Percentiles rank a stretch among this genome's conserved stretches.
Conservation (phyloP, 805 yeast genomes). For the Candida peoriensis region DNA sequence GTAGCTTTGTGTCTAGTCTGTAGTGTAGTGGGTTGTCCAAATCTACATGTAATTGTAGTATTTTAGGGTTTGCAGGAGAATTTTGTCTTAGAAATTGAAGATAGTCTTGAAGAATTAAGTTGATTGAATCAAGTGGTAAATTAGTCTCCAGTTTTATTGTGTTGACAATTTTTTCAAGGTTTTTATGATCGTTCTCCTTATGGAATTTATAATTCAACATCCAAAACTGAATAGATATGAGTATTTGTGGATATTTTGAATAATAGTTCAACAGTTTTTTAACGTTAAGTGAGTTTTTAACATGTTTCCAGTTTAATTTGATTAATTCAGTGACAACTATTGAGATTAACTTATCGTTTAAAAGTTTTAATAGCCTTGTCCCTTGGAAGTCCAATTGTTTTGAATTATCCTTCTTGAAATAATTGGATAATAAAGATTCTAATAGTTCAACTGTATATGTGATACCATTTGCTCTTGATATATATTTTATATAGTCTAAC, state of each 20-base stretch:
- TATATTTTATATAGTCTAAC: slow-evolving; percentile 20
- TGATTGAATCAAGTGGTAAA: slow-evolving; percentile 44
- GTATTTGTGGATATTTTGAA: slow-evolving; percentile 25
- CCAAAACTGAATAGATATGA: slow-evolving; percentile 50
- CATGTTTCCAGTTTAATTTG: slow-evolving; percentile 24
- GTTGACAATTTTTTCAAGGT: slow-evolving; percentile 40
- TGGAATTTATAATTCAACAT: slow-evolving; percentile 50
- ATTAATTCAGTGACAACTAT: slow-evolving; percentile 33
- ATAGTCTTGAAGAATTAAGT: slow-evolving; percentile 35
- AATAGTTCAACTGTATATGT: slow-evolving; percentile 20
- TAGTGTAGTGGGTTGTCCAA: slow-evolving; percentile 26
- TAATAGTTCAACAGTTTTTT: slow-evolving; percentile 27
- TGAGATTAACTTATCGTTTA: slow-evolving; percentile 37
- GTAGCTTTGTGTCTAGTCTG: slow-evolving; percentile 10
- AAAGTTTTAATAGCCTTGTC: slow-evolving; percentile 24
- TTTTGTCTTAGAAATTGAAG: slow-evolving; percentile 31
- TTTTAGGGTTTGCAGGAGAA: slow-evolving; percentile 16
- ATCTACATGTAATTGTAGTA: slow-evolving; percentile 25
- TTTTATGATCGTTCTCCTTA: slow-evolving; percentile 36
- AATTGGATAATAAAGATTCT: slow-evolving; percentile 19
- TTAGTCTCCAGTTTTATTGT: slow-evolving; percentile 40
- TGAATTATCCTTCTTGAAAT: slow-evolving; percentile 9
- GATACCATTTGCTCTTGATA: slow-evolving; percentile 14
- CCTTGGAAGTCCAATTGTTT: slow-evolving; percentile 13
- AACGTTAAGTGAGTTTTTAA: slow-evolving; percentile 27